Evolutionary conservation across 2,329 filamentous ascomycete genomes (phyloP), one percentile per base, ranked within the genome.

Genomic region (Epichloe amarillans): DNA sequence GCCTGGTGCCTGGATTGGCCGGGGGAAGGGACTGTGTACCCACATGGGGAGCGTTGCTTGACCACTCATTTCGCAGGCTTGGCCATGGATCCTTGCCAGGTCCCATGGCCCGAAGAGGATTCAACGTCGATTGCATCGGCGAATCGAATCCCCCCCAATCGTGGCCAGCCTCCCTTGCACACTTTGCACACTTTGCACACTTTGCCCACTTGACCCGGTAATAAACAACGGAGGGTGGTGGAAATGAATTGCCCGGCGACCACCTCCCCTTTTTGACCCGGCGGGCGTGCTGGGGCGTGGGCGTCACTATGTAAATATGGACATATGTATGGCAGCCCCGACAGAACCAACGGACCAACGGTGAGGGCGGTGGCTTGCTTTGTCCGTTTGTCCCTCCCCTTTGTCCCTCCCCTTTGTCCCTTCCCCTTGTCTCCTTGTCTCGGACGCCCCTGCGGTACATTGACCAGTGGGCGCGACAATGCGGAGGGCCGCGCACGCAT

Each of bases 321-420:
- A 19, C 2, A 2, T 15, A 21, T 43, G 26, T 43, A 30, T 19
- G 12, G 23, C 23, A 0, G 8, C 26, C 26, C 3, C 26, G 8
- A 30, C 8, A 30, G 53, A 54, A 55, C 57, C 55, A 60, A 58
- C 60, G 60, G 55, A 26, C 23, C 23, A 26, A 58, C 60, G 60
- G 55, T 58, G 57, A 54, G 53, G 53, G 50, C 52, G 56, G 59
- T 58, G 56, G 55, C 54, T 57, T 21, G 39, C 26, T 45, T 42
- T 47, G 51, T 39, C 49, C 49, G 30, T 42, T 30, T 44, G 41
- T 42, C 49, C n/a, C 42, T 3, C 19, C 19, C 19, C 19, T 19
- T 19, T 19, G 19, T 3, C 23, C 23, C 23, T 26, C 7, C 5
- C 37, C 37, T 14, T 46, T 19, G 19, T 3, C 23, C 23, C 23